phyloP scores from a whole-genome alignment of 768 basidiomycete genomes.

The Auricularia heimuer region DNA sequence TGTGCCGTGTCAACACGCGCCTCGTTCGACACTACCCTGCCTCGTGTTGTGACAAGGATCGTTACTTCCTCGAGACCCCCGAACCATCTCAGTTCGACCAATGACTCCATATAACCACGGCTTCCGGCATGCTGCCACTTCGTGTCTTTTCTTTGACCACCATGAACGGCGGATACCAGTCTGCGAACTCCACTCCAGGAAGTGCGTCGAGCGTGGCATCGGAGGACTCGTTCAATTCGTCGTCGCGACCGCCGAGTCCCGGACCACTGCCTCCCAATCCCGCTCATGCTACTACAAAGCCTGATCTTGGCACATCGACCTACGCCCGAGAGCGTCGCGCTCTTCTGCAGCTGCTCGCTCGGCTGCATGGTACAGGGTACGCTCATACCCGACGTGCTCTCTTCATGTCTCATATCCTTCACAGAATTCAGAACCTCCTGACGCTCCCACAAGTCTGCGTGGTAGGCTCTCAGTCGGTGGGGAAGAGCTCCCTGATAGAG shows the following conservation, averaged over 20 bases:
- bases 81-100: neutral
- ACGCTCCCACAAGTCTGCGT: conserved; percentile 68
- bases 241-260: no score
- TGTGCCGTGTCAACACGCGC: no score
- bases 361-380: conserved; percentile 53
- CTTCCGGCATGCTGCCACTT: no score
- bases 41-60: no score
- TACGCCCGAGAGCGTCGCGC: conserved; percentile 25
- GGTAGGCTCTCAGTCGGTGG: conserved; percentile 62
- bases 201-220: no score
- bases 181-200: no score
- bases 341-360: conserved; percentile 52
- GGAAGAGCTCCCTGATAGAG: conserved; percentile 71
- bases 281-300: neutral
- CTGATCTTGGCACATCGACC: neutral
- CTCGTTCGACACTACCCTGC: no score
- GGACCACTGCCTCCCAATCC: no score
- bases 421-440: conserved; percentile 21
- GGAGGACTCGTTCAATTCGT: no score
- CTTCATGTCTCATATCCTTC: neutral
- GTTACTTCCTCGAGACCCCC: neutral
- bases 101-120: neutral
- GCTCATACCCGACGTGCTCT: conserved; percentile 4
- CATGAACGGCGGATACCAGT: no score
- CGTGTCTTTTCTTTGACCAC: no score